Evolutionary conservation across 495 filamentous ascomycete genomes (phyloP).

Genomic region (Sabuloglossum arenarium): DNA sequence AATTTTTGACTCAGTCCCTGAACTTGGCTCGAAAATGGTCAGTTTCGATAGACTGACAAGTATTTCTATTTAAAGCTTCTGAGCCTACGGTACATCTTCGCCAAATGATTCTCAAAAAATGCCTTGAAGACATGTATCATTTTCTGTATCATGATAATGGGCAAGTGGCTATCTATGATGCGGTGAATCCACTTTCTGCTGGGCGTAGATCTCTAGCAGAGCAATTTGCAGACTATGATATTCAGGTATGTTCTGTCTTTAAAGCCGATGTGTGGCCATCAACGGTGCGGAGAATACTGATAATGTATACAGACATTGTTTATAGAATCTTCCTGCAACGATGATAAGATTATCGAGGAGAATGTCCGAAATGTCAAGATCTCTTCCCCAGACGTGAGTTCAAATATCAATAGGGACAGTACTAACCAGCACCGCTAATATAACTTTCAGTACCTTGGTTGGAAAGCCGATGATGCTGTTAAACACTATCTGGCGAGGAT

Average conservation of each 20-base stretch:
- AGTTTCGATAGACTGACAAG: not conserved
- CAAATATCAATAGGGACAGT: not conserved
- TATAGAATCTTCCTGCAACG: conserved; percentile 86
- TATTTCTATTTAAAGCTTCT: conserved; percentile 29
- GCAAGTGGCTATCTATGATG: conserved; percentile 97
- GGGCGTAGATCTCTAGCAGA: conserved; percentile 78
- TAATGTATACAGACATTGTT: conserved; percentile 51
- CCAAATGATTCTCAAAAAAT: conserved; percentile 94
- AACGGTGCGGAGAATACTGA: not conserved
- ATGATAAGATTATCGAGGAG: conserved; percentile 84
- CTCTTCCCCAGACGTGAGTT: conserved; percentile 74
- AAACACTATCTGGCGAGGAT: conserved; percentile 80
- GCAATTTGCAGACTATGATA: conserved; percentile 90
- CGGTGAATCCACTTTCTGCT: conserved; percentile 76
- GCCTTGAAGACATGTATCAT: conserved; percentile 86
- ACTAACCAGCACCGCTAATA: not conserved
- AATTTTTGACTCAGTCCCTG: not conserved
- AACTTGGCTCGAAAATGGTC: not conserved
- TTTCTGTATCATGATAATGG: conserved; percentile 95
- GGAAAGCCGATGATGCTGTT: conserved; percentile 79
- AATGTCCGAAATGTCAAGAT: conserved; percentile 97
- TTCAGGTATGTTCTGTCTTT: conserved; percentile 37
- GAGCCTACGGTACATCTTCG: conserved; percentile 70
- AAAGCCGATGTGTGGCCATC: not conserved
- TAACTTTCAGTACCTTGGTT: conserved; percentile 53